Evolutionary conservation across 2,329 filamentous ascomycete species (phyloP).

Genomic region (Botrytis fabae): DNA sequence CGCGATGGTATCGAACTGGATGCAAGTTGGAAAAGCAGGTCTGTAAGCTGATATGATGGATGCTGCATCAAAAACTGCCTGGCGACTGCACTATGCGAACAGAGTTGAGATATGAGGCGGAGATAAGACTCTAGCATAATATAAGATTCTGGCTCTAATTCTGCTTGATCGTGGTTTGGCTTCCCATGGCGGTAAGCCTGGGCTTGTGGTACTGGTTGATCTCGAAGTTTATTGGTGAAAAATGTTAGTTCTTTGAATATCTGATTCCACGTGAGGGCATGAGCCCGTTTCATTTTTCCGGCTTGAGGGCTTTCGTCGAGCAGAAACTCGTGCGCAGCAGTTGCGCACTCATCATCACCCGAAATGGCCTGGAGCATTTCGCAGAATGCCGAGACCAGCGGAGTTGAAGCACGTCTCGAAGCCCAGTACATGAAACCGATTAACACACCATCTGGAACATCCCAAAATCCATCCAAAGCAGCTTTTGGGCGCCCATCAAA

Average conservation of each 20-base stretch:
- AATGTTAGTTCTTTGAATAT: conserved; percentile 89
- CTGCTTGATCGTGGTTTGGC: conserved; percentile 65
- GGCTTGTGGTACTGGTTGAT: conserved; percentile 62
- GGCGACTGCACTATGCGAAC: conserved; percentile 69
- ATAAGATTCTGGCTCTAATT: conserved; percentile 86
- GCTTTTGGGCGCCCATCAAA: conserved; percentile 85
- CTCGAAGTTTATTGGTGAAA: conserved; percentile 76
- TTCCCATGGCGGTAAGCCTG: conserved; percentile 60
- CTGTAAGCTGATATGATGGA: conserved; percentile 65
- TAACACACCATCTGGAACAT: conserved; percentile 86
- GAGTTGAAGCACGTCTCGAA: conserved; percentile 91
- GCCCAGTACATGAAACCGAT: conserved; percentile 96
- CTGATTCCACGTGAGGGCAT: conserved; percentile 87
- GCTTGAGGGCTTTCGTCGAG: conserved; percentile 78
- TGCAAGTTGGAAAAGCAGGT: conserved; percentile 75
- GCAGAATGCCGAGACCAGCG: conserved; percentile 94
- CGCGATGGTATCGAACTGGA: conserved; percentile 74
- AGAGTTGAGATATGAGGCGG: conserved; percentile 80
- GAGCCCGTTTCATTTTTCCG: conserved; percentile 76
- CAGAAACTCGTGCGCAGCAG: conserved; percentile 83
- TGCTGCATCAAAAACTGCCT: conserved; percentile 71
- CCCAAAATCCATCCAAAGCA: conserved; percentile 81
- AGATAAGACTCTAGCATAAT: conserved; percentile 97
- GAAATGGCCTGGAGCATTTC: conserved; percentile 92
- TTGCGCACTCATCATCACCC: conserved; percentile 77